Conservation (phyloP, 306 rosid genomes). For the Nissolia schottii region DNA sequence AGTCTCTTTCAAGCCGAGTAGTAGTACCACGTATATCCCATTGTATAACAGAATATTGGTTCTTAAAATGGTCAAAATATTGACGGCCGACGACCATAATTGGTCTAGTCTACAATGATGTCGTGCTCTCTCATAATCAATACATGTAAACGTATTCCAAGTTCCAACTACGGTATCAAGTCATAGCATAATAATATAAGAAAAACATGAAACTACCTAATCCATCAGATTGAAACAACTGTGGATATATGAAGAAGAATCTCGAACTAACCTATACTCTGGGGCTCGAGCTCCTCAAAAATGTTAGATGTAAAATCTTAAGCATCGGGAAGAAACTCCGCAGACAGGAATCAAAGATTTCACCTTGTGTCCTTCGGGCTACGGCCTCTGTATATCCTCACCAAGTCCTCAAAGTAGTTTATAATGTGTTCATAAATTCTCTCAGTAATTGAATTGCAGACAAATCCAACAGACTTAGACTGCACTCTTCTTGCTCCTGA, state of each 20-base stretch:
- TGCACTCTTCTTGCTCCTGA: constrained; percentile 75
- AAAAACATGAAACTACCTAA: neutral
- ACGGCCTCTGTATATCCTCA: neutral
- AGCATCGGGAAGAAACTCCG: constrained; percentile 27
- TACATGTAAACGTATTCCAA: constrained; percentile 4
- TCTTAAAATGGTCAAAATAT: neutral
- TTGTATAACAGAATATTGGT: neutral
- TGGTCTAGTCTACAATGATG: constrained; percentile 2
- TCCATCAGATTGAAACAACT: neutral
- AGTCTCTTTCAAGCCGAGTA: neutral
- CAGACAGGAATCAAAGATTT: constrained; percentile 17
- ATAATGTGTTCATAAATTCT: neutral
- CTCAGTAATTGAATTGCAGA: neutral
- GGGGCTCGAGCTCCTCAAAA: constrained; percentile 28
- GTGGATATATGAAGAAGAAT: constrained; percentile 8
- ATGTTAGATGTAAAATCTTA: constrained; percentile 33
- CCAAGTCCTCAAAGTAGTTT: neutral
- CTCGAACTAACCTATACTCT: neutral
- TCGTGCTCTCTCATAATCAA: neutral
- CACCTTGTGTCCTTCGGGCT: constrained; percentile 5
- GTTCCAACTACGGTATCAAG: neutral
- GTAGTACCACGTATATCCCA: neutral
- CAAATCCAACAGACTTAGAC: constrained; percentile 32
- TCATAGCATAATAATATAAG: neutral
- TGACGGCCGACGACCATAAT: neutral